A percentile compares a stretch with the other conserved stretches of the same genome.
phyloP scores from a whole-genome alignment of 805 yeast species.

The Candida patagonica region DNA sequence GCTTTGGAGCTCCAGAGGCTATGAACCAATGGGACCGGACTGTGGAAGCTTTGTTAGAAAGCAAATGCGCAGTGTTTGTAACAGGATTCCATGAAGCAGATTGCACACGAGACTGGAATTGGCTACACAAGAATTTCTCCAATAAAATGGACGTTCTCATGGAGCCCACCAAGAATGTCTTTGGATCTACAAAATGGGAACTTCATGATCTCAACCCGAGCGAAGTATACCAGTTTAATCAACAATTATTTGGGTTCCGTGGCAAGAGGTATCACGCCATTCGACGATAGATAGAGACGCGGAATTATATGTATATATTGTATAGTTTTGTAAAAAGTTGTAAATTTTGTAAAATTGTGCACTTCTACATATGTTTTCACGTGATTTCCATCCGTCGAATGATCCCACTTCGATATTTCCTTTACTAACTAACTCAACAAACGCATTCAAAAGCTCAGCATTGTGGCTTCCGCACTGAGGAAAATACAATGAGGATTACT shows the following conservation, averaged over 20 bases:
- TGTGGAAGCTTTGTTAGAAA: constrained; percentile 77
- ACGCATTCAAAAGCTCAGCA: too few species aligned
- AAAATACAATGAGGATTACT: constrained; percentile 27
- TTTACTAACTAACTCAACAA: too few species aligned
- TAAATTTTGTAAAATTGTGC: too few species aligned
- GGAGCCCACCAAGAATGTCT: constrained; percentile 62
- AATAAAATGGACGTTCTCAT: constrained; percentile 76
- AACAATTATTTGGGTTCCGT: constrained; percentile 81
- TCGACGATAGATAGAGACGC: constrained; percentile 13
- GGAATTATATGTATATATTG: too few species aligned
- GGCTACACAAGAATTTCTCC: constrained; percentile 56
- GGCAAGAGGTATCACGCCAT: constrained; percentile 95
- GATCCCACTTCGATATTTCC: too few species aligned
- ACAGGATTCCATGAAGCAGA: constrained; percentile 84
- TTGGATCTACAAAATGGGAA: constrained; percentile 88
- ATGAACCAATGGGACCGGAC: constrained; percentile 77
- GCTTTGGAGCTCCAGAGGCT: constrained; percentile 74
- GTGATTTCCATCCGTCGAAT: too few species aligned
- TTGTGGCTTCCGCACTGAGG: too few species aligned
- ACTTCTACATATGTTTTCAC: too few species aligned
- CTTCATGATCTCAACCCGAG: constrained; percentile 87
- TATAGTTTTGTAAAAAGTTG: too few species aligned
- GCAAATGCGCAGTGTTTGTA: constrained; percentile 85
- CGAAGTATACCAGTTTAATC: constrained; percentile 87
- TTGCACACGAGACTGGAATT: constrained; percentile 54